Conservation (phyloP, 768 basidiomycete genomes). For the Sarcodon aspratus region DNA sequence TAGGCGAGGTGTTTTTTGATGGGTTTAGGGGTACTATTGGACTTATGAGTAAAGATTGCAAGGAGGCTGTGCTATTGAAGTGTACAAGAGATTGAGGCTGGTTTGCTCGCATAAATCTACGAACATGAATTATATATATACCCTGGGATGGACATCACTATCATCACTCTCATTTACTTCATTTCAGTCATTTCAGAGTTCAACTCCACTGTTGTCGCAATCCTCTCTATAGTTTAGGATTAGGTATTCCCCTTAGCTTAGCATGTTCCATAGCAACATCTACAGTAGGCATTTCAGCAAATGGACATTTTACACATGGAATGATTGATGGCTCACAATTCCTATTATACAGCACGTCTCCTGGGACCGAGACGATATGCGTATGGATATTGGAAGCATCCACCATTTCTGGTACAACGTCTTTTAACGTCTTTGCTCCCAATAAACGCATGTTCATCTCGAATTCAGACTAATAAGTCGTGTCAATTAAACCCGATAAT, state of each 20-base stretch:
- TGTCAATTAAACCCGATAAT: neutral
- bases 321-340: conserved; percentile 61
- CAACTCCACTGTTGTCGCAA: too few relatives aligned
- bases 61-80: neutral
- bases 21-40: neutral
- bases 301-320: neutral
- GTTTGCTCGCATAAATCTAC: neutral
- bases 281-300: conserved; percentile 6
- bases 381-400: conserved; percentile 60
- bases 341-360: conserved; percentile 60
- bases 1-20: neutral
- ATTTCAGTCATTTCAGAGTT: too few relatives aligned
- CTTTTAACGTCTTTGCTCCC: conserved; percentile 70
- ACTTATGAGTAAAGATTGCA: neutral
- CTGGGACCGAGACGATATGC: conserved; percentile 60
- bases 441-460: conserved; percentile 96
- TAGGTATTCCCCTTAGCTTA: neutral
- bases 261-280: conserved; percentile 1
- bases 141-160: too few relatives aligned
- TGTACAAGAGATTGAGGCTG: neutral
- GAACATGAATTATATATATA: too few relatives aligned
- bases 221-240: too few relatives aligned
- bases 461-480: conserved; percentile 69
- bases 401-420: conserved; percentile 84
- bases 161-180: too few relatives aligned